phyloP scores from a whole-genome alignment of 108 stramenopile genomes.

The Nitzschia inconspicua region DNA sequence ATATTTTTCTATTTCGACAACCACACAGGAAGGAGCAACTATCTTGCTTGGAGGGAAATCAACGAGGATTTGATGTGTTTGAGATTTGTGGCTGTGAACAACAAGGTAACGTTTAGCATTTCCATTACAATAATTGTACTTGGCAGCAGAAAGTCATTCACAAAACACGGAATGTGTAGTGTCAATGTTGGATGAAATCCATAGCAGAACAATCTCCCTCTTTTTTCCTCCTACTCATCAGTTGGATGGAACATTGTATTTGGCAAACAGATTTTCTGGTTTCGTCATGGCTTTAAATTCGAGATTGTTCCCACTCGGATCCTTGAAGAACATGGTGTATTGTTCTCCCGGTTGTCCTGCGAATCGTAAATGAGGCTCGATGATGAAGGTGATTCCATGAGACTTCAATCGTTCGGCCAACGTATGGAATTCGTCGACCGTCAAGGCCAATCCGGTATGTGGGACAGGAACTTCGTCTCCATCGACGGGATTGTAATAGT shows the following conservation, averaged over 20 bases:
- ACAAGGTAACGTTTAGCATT: too few relatives aligned
- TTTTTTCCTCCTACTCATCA: background rate
- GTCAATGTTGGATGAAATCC: too few relatives aligned
- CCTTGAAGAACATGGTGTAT: slow-evolving; percentile 95
- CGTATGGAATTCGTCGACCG: slow-evolving; percentile 83
- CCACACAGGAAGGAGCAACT: too few relatives aligned
- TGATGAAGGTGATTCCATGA: slow-evolving; percentile 81
- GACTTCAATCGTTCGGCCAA: slow-evolving; percentile 75
- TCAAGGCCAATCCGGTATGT: slow-evolving; percentile 92
- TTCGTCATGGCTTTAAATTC: slow-evolving; percentile 99
- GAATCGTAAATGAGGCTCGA: slow-evolving; percentile 94
- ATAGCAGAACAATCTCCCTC: too few relatives aligned
- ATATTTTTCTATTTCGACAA: too few relatives aligned
- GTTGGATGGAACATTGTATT: slow-evolving; percentile 82
- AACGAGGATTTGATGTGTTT: too few relatives aligned
- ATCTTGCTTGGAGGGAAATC: too few relatives aligned
- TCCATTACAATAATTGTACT: too few relatives aligned
- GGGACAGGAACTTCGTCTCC: slow-evolving; percentile 99
- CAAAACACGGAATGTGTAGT: too few relatives aligned
- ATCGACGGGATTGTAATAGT: slow-evolving; percentile 98
- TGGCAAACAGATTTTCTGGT: slow-evolving; percentile 93
- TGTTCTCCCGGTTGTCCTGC: slow-evolving; percentile 94
- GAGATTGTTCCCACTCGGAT: slow-evolving; percentile 93
- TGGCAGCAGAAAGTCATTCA: too few relatives aligned
- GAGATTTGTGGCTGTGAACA: too few relatives aligned